Conservation (phyloP, 306 rosid genomes). For the Prunus armeniaca region DNA sequence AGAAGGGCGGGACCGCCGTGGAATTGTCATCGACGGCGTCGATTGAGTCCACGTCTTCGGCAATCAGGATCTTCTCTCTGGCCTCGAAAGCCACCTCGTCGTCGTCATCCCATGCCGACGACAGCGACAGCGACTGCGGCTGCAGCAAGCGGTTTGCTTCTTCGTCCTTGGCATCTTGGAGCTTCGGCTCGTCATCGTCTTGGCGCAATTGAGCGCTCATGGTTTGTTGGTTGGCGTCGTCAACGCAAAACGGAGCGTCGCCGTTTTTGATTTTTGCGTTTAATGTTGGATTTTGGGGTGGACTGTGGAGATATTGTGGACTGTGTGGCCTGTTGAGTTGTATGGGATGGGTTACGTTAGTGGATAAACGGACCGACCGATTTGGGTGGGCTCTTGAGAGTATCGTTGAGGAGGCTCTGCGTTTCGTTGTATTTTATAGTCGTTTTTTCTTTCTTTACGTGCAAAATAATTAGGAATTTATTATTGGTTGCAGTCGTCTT, state of each 20-base stretch:
- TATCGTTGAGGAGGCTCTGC: background rate
- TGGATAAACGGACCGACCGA: background rate
- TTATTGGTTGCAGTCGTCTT: too few relatives aligned
- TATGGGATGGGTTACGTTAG: background rate
- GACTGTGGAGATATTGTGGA: background rate
- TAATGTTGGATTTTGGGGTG: background rate
- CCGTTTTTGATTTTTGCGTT: background rate
- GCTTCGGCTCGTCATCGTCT: constrained; percentile 10
- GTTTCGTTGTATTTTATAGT: background rate
- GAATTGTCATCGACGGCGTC: constrained; percentile 22
- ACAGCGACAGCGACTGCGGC: background rate
- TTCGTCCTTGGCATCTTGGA: constrained; percentile 36
- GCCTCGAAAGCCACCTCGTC: constrained; percentile 67
- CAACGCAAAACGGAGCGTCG: background rate
- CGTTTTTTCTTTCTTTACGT: background rate
- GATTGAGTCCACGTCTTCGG: constrained; percentile 25
- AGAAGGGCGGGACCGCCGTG: constrained; percentile 45
- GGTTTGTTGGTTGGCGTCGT: background rate
- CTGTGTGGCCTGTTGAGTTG: background rate
- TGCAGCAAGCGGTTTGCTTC: constrained; percentile 55
- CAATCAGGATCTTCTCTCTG: constrained; percentile 65
- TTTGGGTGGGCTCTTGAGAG: background rate
- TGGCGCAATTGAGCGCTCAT: constrained; percentile 47
- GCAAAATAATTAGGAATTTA: background rate
- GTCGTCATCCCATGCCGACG: constrained; percentile 11